Evolutionary conservation across 768 basidiomycete genomes (phyloP).

Genomic region (Tulasnella sp.): DNA sequence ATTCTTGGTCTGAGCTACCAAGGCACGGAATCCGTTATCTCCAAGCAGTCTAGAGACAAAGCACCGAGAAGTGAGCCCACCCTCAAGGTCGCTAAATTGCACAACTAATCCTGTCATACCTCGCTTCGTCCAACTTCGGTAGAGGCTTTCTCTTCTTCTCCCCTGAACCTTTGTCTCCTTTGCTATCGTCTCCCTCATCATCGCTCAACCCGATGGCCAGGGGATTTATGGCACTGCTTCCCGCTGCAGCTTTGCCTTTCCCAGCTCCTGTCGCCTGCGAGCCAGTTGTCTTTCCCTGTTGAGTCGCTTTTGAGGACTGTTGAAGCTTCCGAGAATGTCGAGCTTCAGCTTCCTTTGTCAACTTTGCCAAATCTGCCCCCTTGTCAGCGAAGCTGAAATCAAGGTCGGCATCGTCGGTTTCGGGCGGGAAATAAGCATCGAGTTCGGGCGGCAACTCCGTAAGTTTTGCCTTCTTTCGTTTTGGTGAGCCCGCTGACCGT

Average conservation of each 20-base stretch:
- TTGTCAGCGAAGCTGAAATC: slow-evolving; percentile 55
- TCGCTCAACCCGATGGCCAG: slow-evolving; percentile 20
- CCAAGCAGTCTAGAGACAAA: slow-evolving; percentile 60
- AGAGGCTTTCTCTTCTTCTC: slow-evolving; percentile 55
- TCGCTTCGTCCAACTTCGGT: slow-evolving; percentile 69
- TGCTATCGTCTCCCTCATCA: slow-evolving; percentile 18
- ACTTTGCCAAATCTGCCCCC: slow-evolving; percentile 56
- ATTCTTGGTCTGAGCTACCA: slow-evolving; percentile 74
- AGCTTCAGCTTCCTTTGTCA: slow-evolving; percentile 60
- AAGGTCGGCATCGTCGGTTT: slow-evolving; percentile 49
- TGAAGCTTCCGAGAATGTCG: slow-evolving; percentile 47
- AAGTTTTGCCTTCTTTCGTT: background rate
- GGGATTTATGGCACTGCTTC: background rate
- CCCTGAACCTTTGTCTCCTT: slow-evolving; percentile 42
- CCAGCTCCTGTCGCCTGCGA: background rate
- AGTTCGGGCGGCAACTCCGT: slow-evolving; percentile 32
- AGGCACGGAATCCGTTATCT: slow-evolving; percentile 73
- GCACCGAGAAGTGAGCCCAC: background rate
- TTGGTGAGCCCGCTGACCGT: background rate
- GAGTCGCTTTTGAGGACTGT: slow-evolving; percentile 23
- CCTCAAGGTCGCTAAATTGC: background rate
- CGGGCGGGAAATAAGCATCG: slow-evolving; percentile 39
- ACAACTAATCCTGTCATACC: slow-evolving; percentile 40
- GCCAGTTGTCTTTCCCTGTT: background rate
- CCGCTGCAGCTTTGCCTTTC: slow-evolving; percentile 6